Conservation (phyloP, 768 basidiomycete species). For the Tulasnella sp. region DNA sequence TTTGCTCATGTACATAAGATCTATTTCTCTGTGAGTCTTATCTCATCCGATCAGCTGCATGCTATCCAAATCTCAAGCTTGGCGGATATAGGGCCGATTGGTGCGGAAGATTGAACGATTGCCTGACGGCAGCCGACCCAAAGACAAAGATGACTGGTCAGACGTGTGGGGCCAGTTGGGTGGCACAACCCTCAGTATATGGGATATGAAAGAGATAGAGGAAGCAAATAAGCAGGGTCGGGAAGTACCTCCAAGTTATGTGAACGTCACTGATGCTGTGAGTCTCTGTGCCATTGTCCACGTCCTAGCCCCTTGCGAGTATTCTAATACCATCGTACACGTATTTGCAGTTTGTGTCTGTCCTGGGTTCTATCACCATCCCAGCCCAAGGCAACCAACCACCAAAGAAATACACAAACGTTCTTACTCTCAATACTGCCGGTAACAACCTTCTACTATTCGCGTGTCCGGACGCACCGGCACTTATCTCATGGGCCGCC, state of each 20-base stretch:
- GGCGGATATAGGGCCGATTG: slow-evolving; percentile 41
- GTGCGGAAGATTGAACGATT: slow-evolving; percentile 67
- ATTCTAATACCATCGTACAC: no score
- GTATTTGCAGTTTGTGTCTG: slow-evolving; percentile 55
- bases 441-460: slow-evolving; percentile 85
- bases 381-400: slow-evolving; percentile 37
- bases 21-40: slow-evolving; percentile 52
- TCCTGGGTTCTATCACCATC: slow-evolving; percentile 61
- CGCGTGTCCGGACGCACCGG: slow-evolving; percentile 62
- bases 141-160: slow-evolving; percentile 65
- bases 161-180: slow-evolving; percentile 86
- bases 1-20: slow-evolving; percentile 57
- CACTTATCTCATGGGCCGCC: slow-evolving; percentile 81
- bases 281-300: slow-evolving; percentile 30
- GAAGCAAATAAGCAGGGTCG: slow-evolving; percentile 68
- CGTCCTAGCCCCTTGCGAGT: no score
- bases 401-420: slow-evolving; percentile 53
- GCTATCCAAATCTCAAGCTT: not conserved
- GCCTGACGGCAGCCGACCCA: slow-evolving; percentile 61
- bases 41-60: not conserved
- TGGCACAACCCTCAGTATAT: slow-evolving; percentile 79
- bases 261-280: slow-evolving; percentile 83
- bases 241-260: slow-evolving; percentile 78
- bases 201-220: slow-evolving; percentile 85
- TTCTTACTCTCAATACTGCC: slow-evolving; percentile 88